A percentile compares a stretch with the other conserved stretches of the same genome.
Evolutionary conservation across 192 early-diverging fungal genomes (phyloP).

Genomic region (Linnemannia hyalina): DNA sequence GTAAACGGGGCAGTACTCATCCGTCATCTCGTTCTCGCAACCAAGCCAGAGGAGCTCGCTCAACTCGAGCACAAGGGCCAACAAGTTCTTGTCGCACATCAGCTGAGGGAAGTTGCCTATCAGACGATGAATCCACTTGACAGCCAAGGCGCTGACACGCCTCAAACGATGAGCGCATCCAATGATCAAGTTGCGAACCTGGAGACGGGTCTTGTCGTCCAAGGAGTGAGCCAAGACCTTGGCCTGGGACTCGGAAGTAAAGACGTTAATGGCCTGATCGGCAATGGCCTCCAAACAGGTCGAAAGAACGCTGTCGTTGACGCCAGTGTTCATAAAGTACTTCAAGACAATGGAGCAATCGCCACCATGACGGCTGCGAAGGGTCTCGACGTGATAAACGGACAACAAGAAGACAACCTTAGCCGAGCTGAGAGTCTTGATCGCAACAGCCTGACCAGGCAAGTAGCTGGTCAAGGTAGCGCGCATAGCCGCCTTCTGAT

Average conservation of each 20-base stretch:
- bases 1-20: slow-evolving; percentile 80
- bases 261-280: slow-evolving; percentile 67
- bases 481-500: slow-evolving; percentile 69
- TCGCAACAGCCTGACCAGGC: slow-evolving; percentile 64
- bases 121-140: slow-evolving; percentile 72
- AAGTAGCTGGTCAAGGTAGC: slow-evolving; percentile 68
- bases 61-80: slow-evolving; percentile 85
- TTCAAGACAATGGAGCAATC: slow-evolving; percentile 77
- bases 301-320: slow-evolving; percentile 81
- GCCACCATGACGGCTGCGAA: slow-evolving; percentile 75
- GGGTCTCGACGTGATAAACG: slow-evolving; percentile 87
- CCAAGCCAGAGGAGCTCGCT: slow-evolving; percentile 86
- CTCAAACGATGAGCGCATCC: slow-evolving; percentile 76
- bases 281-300: slow-evolving; percentile 83
- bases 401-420: slow-evolving; percentile 86
- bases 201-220: slow-evolving; percentile 59
- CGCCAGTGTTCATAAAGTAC: slow-evolving; percentile 89
- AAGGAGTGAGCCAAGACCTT: slow-evolving; percentile 59
- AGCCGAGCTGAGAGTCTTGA: slow-evolving; percentile 74
- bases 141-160: slow-evolving; percentile 74
- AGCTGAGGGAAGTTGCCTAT: slow-evolving; percentile 77
- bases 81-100: slow-evolving; percentile 78
- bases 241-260: slow-evolving; percentile 62
- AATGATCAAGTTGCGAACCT: slow-evolving; percentile 73
- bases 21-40: slow-evolving; percentile 81